Conservation (phyloP, 2,329 filamentous ascomycete genomes). For the Beauveria caledonica region DNA sequence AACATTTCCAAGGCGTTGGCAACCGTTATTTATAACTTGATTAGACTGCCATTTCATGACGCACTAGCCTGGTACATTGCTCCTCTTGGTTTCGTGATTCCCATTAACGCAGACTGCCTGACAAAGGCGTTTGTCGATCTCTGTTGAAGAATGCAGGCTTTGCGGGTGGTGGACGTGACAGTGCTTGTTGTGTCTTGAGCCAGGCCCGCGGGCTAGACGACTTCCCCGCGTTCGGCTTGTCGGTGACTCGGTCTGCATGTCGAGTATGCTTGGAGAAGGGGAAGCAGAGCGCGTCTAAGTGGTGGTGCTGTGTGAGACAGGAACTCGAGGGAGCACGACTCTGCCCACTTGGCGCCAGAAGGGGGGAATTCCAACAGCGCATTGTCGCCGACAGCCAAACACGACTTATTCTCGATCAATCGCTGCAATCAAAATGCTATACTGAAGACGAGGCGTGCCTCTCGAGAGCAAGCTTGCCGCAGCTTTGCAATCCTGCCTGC, state of each 20-base stretch:
- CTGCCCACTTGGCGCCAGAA: neutral
- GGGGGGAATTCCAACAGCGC: neutral
- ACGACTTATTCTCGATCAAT: conserved; percentile 1
- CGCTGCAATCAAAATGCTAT: neutral
- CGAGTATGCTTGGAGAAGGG: neutral
- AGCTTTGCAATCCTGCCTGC: neutral
- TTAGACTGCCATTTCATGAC: neutral
- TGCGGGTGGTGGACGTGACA: neutral
- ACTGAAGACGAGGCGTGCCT: neutral
- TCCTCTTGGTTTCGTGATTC: neutral
- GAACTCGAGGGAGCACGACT: neutral
- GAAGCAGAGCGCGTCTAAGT: neutral
- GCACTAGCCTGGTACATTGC: neutral
- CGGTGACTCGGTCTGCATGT: neutral
- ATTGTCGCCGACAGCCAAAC: neutral
- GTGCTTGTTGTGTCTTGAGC: conserved; percentile 5
- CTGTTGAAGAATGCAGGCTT: conserved; percentile 2
- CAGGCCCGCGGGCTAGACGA: neutral
- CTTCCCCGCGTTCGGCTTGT: neutral
- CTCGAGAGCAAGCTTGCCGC: neutral
- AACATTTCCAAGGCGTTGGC: conserved; percentile 6
- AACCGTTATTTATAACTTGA: conserved; percentile 21
- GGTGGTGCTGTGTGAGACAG: conserved; percentile 10
- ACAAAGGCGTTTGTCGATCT: neutral
- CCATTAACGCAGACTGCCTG: neutral